Conservation (phyloP, 306 rosid species). For the Vicia villosa region DNA sequence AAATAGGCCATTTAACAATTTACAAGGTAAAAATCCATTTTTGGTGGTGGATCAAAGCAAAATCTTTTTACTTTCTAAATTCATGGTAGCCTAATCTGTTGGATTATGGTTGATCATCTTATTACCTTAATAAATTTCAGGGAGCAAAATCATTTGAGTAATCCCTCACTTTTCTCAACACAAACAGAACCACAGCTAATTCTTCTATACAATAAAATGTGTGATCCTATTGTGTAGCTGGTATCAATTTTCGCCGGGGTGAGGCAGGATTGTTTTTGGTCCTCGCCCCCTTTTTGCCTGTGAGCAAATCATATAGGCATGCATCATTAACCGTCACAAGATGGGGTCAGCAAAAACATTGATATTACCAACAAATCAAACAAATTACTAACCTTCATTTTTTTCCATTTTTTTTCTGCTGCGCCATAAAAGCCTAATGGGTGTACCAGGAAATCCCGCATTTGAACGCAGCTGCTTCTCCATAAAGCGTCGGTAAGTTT, state of each 20-base stretch:
- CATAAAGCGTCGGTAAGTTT: slow-evolving; percentile 85
- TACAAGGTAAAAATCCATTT: too few relatives aligned
- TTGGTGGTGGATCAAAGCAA: too few relatives aligned
- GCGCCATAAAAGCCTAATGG: slow-evolving; percentile 90
- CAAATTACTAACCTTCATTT: slow-evolving; percentile 59
- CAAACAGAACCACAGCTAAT: slow-evolving; percentile 23
- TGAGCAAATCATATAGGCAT: slow-evolving; percentile 32
- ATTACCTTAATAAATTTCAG: slow-evolving; percentile 18
- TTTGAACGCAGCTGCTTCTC: slow-evolving; percentile 81
- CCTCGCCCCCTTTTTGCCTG: slow-evolving; percentile 59
- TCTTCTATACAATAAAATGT: slow-evolving; percentile 24
- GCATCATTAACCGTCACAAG: not conserved
- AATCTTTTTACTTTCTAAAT: too few relatives aligned
- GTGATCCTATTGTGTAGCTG: slow-evolving; percentile 35
- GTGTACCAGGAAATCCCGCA: slow-evolving; percentile 94
- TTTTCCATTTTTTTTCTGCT: slow-evolving; percentile 74
- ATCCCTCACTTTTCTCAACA: slow-evolving; percentile 21
- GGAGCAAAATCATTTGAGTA: slow-evolving; percentile 1
- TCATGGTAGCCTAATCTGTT: too few relatives aligned
- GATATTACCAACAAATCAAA: slow-evolving; percentile 21
- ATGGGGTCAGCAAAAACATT: slow-evolving; percentile 19
- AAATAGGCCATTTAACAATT: too few relatives aligned
- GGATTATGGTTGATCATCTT: too few relatives aligned
- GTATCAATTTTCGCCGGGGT: slow-evolving; percentile 44
- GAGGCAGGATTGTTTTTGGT: slow-evolving; percentile 46